phyloP scores from a whole-genome alignment of 192 early-diverging fungal genomes.

The Backusella psychrophila region DNA sequence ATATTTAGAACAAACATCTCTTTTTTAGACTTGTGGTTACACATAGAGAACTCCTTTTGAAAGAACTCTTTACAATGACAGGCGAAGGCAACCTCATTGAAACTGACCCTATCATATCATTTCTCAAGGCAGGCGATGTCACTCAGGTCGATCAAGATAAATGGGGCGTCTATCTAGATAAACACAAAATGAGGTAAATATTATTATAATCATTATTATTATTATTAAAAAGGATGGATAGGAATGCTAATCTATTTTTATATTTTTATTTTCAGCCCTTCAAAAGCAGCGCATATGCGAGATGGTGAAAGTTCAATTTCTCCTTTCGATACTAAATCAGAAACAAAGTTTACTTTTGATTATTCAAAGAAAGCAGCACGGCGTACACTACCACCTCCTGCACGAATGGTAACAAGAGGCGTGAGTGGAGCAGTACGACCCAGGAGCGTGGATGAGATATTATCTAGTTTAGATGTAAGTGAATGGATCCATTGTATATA shows the following conservation, averaged over 20 bases:
- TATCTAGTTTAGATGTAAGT: slow-evolving; percentile 37
- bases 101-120: slow-evolving; percentile 2
- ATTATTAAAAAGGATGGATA: background rate
- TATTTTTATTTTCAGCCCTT: background rate
- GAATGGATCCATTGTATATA: background rate
- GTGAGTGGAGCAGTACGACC: slow-evolving; percentile 58
- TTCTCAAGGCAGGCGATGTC: slow-evolving; percentile 18
- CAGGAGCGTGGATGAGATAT: slow-evolving; percentile 56
- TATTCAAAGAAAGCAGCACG: slow-evolving; percentile 42
- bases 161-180: slow-evolving; percentile 19
- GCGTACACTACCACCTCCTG: slow-evolving; percentile 47
- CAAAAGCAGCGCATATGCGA: slow-evolving; percentile 2
- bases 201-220: background rate
- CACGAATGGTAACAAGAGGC: slow-evolving; percentile 56
- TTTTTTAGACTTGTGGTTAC: slow-evolving; percentile 8
- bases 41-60: slow-evolving; percentile 15
- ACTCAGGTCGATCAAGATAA: slow-evolving; percentile 15
- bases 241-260: background rate
- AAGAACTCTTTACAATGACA: slow-evolving; percentile 22
- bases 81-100: slow-evolving; percentile 10
- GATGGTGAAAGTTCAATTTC: background rate
- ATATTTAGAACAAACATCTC: background rate
- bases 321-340: background rate
- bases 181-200: slow-evolving; percentile 13
- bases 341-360: slow-evolving; percentile 17